phyloP scores from a whole-genome alignment of 805 yeast genomes.

The Saccharomyces jurei region DNA sequence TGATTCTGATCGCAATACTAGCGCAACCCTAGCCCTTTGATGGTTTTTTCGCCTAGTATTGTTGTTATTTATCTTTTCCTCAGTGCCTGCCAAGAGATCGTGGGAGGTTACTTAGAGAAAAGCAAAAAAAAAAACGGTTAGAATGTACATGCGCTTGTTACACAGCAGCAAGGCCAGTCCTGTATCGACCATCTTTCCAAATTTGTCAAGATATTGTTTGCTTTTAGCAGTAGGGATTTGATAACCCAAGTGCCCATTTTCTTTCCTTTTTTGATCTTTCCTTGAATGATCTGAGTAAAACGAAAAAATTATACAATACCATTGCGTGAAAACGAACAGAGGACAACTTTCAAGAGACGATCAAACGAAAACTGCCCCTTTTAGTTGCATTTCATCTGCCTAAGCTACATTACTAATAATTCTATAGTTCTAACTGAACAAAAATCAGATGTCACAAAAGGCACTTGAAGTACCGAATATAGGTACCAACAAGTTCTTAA shows the following conservation, averaged over 20 bases:
- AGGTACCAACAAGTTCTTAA: constrained; percentile 15
- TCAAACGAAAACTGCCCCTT: background rate
- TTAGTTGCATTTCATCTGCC: background rate
- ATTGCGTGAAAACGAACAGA: background rate
- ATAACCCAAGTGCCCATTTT: background rate
- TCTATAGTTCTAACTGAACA: background rate
- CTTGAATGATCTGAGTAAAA: background rate
- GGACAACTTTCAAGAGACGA: background rate
- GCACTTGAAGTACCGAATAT: background rate
- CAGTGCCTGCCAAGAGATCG: background rate
- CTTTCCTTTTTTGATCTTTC: background rate
- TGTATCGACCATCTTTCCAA: background rate
- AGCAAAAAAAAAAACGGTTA: background rate
- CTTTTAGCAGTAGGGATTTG: background rate
- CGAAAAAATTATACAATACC: background rate
- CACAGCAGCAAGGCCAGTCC: background rate
- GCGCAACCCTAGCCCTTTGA: background rate
- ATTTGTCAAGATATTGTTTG: background rate
- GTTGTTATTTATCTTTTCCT: background rate
- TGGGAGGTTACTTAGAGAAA: background rate
- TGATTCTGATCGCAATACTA: background rate
- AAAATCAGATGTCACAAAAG: background rate
- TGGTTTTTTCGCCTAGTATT: background rate
- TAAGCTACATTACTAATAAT: background rate
- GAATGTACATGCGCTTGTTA: background rate